Base-by-base conservation (phyloP, 768 basidiomycete species). In the Naganishia randhawae region DNA sequence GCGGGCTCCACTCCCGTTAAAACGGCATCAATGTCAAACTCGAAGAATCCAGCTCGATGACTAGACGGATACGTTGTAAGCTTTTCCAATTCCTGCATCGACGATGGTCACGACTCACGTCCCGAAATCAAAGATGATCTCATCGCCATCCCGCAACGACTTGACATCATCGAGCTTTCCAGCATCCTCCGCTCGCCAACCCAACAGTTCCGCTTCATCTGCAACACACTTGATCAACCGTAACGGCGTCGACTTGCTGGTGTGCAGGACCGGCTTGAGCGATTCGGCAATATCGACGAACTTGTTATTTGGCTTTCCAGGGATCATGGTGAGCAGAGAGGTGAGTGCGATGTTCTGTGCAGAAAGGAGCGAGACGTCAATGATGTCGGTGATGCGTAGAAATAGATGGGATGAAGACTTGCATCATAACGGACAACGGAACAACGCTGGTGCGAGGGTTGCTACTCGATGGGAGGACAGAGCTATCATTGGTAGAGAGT, bases 101-200 rank as follows among this genome's bases (percentile, higher is more conserved):
- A 31, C 5, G 16, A 51, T 13, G 16, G 17, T 7, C 6, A 48
- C 32, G 16, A 39, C 6, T n/a, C 45, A 17, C 63, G 25, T 50
- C 52, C 70, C 68, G 52, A 73, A 73, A 41, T 73, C 72, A n/a
- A 71, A 61, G 33, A 71, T 71, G 31, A 70, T 53, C 27, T 55
- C 25, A 31, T 70, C 68, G 16, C 72, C 71, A 22, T 41, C 50
- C 7, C 66, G 25, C 14, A 73, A 52, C 22, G 67, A 54, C 35
- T 66, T 51, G 45, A 41, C 41, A 9, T 66, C 67, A 27, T 64
- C 67, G 6, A 31, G 42, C n/a, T 14, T 27, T 0, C 52, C 67
- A 7, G 33, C 50, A 31, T 50, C 25, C 29, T 50, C 51, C 7
- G 70, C 70, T 19, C 11, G 62, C 72, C 72, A 73, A 3, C 72